Conservation (phyloP, 139 green algal species). For the Chlamydomonas incerta region DNA sequence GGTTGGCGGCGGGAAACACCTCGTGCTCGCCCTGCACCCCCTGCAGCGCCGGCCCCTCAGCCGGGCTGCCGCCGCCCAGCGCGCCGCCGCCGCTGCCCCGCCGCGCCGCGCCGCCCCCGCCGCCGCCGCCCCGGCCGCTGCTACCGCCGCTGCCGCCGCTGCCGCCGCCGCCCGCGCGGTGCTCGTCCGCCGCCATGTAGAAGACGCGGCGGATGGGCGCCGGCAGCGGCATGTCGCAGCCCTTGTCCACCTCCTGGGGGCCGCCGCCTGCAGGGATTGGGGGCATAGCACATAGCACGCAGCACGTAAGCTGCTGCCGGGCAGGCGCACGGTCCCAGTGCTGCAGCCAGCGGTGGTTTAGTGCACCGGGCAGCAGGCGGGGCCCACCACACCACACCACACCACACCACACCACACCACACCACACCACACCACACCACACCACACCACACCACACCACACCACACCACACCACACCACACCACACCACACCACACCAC, state of each 20-base stretch:
- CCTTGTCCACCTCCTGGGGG: constrained; percentile 73
- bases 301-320: too few species aligned
- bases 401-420: too few species aligned
- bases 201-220: constrained; percentile 93
- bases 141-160: neutral
- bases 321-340: too few species aligned
- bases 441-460: too few species aligned
- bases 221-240: constrained; percentile 68
- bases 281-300: too few species aligned
- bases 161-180: constrained; percentile 9
- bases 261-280: neutral
- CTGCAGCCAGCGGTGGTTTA: too few species aligned
- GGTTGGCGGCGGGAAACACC: constrained; percentile 88
- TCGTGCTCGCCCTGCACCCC: constrained; percentile 75
- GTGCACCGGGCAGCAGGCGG: too few species aligned
- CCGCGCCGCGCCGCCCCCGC: neutral
- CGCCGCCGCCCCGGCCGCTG: neutral
- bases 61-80: neutral
- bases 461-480: too few species aligned
- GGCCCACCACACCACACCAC: too few species aligned
- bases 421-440: too few species aligned
- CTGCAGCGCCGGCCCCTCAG: neutral
- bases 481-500: too few species aligned
- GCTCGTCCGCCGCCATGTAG: constrained; percentile 82
- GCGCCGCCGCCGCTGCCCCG: neutral